Conservation (phyloP, 495 filamentous ascomycete species). For the Choiromyces venosus region DNA sequence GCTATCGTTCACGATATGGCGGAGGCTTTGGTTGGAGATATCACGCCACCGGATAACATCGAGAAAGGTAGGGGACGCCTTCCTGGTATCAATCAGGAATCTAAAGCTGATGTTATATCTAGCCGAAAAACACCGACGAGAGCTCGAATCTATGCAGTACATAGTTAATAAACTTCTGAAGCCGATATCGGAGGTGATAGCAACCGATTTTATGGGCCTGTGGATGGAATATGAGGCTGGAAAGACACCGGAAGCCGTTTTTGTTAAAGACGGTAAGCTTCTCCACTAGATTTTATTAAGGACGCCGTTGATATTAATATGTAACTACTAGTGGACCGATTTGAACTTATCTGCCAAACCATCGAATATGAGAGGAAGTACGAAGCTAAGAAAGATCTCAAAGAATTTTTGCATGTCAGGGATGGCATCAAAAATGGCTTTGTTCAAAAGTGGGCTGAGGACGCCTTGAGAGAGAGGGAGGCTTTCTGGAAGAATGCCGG, state of each 20-base stretch:
- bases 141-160: constrained; percentile 84
- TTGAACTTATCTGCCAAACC: constrained; percentile 91
- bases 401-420: constrained; percentile 76
- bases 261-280: constrained; percentile 68
- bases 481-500: constrained; percentile 58
- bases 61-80: constrained; percentile 44
- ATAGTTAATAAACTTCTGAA: constrained; percentile 65
- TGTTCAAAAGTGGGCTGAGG: constrained; percentile 69
- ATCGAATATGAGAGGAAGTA: constrained; percentile 83
- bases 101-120: neutral
- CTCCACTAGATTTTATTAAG: neutral
- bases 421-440: constrained; percentile 66
- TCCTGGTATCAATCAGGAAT: neutral
- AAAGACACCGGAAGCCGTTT: constrained; percentile 72
- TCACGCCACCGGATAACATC: constrained; percentile 79
- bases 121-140: constrained; percentile 76
- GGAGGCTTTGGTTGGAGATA: constrained; percentile 87
- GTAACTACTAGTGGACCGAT: constrained; percentile 64
- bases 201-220: constrained; percentile 62
- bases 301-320: neutral
- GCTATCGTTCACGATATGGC: constrained; percentile 97
- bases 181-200: constrained; percentile 62
- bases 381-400: constrained; percentile 61
- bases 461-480: constrained; percentile 69
- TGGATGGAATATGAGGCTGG: constrained; percentile 94